These are phyloP conservation scores for Earliella scabrosa DNA, from an alignment of 1,284 basidiomycete species.

Conservation along the genomic window DNA sequence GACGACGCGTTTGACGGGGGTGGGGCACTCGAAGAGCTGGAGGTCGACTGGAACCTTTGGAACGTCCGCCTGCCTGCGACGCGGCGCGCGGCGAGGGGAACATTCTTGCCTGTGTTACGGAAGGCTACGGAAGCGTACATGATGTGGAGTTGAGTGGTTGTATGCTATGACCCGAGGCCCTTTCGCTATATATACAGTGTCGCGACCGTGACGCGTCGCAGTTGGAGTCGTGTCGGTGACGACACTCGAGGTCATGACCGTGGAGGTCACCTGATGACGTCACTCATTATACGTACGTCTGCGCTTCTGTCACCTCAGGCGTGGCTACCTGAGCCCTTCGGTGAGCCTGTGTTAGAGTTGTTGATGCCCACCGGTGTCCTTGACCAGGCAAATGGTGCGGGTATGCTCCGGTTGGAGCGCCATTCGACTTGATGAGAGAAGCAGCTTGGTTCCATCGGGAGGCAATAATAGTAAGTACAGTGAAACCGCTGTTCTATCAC, in stretches of 20 bases:
- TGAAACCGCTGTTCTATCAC: no score
- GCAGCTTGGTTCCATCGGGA: no score
- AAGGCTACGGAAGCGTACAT: slow-evolving; percentile 16
- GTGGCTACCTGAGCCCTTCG: no score
- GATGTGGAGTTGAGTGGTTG: background rate
- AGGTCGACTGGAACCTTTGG: slow-evolving; percentile 26
- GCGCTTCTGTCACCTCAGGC: no score
- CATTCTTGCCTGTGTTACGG: slow-evolving; percentile 4
- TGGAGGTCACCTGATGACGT: slow-evolving; percentile 13
- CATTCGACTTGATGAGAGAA: no score
- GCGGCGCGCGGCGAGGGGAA: slow-evolving; percentile 18
- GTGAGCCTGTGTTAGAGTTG: no score
- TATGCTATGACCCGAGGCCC: background rate
- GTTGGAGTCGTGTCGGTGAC: slow-evolving; percentile 5
- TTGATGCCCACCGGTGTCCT: no score
- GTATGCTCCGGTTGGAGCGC: no score
- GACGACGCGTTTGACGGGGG: slow-evolving; percentile 13
- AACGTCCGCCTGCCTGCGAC: slow-evolving; percentile 20
- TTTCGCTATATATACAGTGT: slow-evolving; percentile 14
- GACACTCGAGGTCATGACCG: slow-evolving; percentile 5
- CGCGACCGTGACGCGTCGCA: slow-evolving; percentile 2
- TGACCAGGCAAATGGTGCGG: no score
- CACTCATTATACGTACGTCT: no score
- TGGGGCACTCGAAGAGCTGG: background rate
- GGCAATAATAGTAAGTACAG: no score